Evolutionary conservation across 768 basidiomycete species (phyloP).

Genomic region (Lentinula aciculospora): DNA sequence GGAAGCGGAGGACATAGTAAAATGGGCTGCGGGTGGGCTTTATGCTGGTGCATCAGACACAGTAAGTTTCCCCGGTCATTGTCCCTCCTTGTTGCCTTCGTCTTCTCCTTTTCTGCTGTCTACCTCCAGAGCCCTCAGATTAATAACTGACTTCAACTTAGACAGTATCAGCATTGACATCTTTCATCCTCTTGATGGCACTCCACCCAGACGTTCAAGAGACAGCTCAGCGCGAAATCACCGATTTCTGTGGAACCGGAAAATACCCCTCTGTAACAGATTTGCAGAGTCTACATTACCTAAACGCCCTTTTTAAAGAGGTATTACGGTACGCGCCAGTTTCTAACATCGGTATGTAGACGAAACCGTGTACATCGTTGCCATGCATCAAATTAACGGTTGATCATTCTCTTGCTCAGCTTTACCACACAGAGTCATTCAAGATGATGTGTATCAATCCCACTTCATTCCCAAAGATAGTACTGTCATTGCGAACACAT

Average conservation of each 20-base stretch:
- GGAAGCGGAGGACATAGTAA: constrained; percentile 39
- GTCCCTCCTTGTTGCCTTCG: background rate
- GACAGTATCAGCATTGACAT: constrained; percentile 42
- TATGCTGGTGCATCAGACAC: constrained; percentile 44
- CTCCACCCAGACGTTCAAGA: constrained; percentile 36
- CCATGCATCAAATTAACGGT: background rate
- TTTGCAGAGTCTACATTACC: constrained; percentile 23
- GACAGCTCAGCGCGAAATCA: constrained; percentile 35
- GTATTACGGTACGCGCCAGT: constrained; percentile 35
- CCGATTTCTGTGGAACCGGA: constrained; percentile 24
- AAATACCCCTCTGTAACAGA: constrained; percentile 26
- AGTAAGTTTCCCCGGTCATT: constrained; percentile 16
- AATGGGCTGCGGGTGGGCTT: constrained; percentile 44
- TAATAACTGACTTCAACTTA: constrained; percentile 13
- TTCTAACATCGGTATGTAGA: constrained; percentile 32
- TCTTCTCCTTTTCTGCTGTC: no score
- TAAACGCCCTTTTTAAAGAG: constrained; percentile 33
- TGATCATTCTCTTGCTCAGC: constrained; percentile 18
- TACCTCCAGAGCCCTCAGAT: background rate
- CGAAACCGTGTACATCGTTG: background rate
- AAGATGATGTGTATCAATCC: constrained; percentile 41
- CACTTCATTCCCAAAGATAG: constrained; percentile 40
- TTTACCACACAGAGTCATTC: constrained; percentile 32
- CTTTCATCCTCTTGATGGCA: constrained; percentile 46
- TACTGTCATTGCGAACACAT: constrained; percentile 41